Base-by-base conservation (phyloP, 768 basidiomycete species). In the Tephrocybe sp. region DNA sequence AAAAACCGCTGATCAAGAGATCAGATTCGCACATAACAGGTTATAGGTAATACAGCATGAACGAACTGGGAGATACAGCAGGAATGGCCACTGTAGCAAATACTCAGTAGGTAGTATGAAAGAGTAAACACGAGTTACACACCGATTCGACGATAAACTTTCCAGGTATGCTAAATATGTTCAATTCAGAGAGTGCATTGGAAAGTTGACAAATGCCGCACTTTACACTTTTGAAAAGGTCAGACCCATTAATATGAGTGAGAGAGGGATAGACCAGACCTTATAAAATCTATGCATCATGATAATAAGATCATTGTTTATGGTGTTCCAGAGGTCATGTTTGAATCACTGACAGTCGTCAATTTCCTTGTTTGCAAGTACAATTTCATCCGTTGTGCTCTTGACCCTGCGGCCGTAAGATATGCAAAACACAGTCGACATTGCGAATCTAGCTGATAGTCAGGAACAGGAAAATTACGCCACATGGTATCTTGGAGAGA, bases 1-100 rank as follows among this genome's bases (percentile, higher is more conserved):
- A 74, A 54, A 3, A 64, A 62, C 8, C 64, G 62, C 72, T 74
- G 26, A n/a, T n/a, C n/a, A n/a, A n/a, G n/a, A n/a, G n/a, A n/a
- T n/a, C n/a, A n/a, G n/a, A n/a, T n/a, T n/a, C n/a, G n/a, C n/a
- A n/a, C n/a, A n/a, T n/a, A n/a, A n/a, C n/a, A n/a, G n/a, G n/a
- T n/a, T n/a, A n/a, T n/a, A n/a, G n/a, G n/a, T n/a, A n/a, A n/a
- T 39, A 21, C 9, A 4, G 26, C 18, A 30, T 5, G n/a, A 28
- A 8, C 45, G 8, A 41, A 51, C 54, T 3, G 54, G 54, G 32
- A 55, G 54, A 36, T 55, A 51, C 4, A 55, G 43, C 32, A 55
- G 45, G 14, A 43, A 23, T 8, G 54, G 54, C 54, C 54, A 55
- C 54, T 30, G 28, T 30, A 30, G 24, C 2, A 25, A 50, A 12